phyloP scores from a whole-genome alignment of 768 basidiomycete genomes.

The Kwoniella pini region DNA sequence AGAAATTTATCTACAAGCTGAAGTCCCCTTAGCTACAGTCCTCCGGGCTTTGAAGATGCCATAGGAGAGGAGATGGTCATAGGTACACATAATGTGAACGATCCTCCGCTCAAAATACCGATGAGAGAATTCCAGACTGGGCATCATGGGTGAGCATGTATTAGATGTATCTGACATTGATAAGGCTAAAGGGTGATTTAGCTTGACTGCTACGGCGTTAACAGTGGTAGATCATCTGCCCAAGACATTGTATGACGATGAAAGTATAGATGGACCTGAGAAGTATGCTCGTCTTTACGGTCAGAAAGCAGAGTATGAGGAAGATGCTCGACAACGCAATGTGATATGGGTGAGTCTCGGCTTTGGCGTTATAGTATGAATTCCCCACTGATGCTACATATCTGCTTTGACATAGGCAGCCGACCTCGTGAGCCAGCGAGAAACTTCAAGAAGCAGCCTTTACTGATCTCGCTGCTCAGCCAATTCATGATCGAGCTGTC shows the following conservation, averaged over 20 bases:
- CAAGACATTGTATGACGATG: background rate
- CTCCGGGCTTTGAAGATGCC: slow-evolving; percentile 10
- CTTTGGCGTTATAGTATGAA: too few species aligned
- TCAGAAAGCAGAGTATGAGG: background rate
- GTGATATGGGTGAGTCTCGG: slow-evolving; percentile 8
- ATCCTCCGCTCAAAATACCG: background rate
- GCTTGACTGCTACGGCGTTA: slow-evolving; percentile 4
- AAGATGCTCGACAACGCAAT: background rate
- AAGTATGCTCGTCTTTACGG: background rate
- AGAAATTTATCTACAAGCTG: too few species aligned
- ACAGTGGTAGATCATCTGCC: slow-evolving; percentile 2
- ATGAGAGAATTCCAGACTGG: slow-evolving; percentile 9
- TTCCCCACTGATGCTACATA: too few species aligned
- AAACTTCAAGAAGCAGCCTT: background rate
- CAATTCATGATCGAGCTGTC: slow-evolving; percentile 2
- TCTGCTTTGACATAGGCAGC: too few species aligned
- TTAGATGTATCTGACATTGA: too few species aligned
- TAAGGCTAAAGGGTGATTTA: too few species aligned
- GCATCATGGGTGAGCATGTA: slow-evolving; percentile 22
- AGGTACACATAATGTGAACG: background rate
- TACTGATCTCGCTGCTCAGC: background rate
- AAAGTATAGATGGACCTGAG: background rate
- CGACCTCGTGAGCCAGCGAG: too few species aligned
- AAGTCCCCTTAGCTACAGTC: slow-evolving; percentile 15
- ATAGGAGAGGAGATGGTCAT: background rate